Conservation (phyloP, 352 stramenopile genomes). For the Pythium utonaiense region DNA sequence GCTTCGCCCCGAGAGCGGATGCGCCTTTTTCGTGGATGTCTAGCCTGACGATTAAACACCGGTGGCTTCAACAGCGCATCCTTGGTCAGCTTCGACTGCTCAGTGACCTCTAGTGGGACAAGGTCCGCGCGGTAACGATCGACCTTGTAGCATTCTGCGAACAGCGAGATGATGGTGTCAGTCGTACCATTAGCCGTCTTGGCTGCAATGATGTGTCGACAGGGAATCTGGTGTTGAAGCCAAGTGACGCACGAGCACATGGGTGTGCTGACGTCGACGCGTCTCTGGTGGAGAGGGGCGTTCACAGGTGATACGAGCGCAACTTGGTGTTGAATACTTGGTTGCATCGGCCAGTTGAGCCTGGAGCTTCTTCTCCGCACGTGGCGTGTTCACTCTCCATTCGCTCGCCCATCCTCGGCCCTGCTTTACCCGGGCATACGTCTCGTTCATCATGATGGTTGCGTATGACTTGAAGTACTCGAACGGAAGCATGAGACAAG, state of each 20-base stretch:
- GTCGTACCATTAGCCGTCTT: neutral
- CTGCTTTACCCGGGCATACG: neutral
- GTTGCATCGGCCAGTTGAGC: slow-evolving; percentile 1
- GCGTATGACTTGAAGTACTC: slow-evolving; percentile 10
- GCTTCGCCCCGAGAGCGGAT: slow-evolving; percentile 21
- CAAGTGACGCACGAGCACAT: slow-evolving; percentile 8
- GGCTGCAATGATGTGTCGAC: slow-evolving; percentile 15
- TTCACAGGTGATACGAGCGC: slow-evolving; percentile 8
- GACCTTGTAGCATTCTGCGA: slow-evolving; percentile 13
- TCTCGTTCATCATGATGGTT: slow-evolving; percentile 12
- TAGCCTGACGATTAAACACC: neutral
- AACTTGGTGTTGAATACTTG: slow-evolving; percentile 9
- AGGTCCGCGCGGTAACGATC: neutral
- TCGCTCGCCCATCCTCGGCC: neutral
- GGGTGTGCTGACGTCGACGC: neutral
- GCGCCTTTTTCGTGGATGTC: slow-evolving; percentile 16
- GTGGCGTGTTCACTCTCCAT: slow-evolving; percentile 7
- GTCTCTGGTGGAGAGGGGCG: slow-evolving; percentile 6
- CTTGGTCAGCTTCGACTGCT: neutral
- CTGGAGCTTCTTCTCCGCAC: slow-evolving; percentile 13
- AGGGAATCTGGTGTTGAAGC: slow-evolving; percentile 11
- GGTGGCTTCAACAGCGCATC: slow-evolving; percentile 2
- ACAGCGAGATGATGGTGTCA: neutral
- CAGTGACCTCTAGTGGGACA: slow-evolving; percentile 8
- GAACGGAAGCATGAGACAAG: slow-evolving; percentile 1